Evolutionary conservation across 306 rosid genomes (phyloP).

Genomic region (Cicer yamashitae): DNA sequence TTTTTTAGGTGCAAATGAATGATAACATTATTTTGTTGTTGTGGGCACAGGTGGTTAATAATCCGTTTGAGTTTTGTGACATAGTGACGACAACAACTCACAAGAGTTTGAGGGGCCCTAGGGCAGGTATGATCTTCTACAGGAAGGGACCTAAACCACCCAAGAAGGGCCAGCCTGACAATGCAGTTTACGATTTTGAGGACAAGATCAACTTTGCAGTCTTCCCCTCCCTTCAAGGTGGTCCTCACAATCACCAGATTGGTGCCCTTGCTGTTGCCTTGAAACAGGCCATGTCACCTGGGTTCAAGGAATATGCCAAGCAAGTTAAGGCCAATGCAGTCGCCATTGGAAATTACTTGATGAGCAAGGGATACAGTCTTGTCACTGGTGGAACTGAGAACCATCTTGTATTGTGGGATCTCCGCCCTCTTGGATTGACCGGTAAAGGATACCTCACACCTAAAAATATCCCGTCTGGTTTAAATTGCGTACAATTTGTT

Average conservation of each 20-base stretch:
- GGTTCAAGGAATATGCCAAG: slow-evolving; percentile 84
- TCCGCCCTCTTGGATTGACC: slow-evolving; percentile 95
- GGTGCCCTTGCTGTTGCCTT: slow-evolving; percentile 97
- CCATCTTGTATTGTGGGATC: slow-evolving; percentile 99
- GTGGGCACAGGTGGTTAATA: slow-evolving; percentile 68
- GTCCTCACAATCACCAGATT: slow-evolving; percentile 98
- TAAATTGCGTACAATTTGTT: slow-evolving; percentile 1
- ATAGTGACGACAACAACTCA: slow-evolving; percentile 95
- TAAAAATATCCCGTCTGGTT: neutral
- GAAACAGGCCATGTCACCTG: slow-evolving; percentile 81
- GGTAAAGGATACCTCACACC: slow-evolving; percentile 54
- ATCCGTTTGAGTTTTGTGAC: slow-evolving; percentile 91
- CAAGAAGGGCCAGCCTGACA: slow-evolving; percentile 95
- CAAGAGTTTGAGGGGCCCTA: slow-evolving; percentile 94
- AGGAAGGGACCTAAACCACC: slow-evolving; percentile 92
- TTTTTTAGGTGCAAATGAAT: neutral
- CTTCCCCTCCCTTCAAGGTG: slow-evolving; percentile 97
- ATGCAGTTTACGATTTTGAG: slow-evolving; percentile 83
- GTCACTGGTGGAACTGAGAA: slow-evolving; percentile 97
- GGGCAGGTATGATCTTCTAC: slow-evolving; percentile 98
- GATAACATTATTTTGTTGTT: neutral
- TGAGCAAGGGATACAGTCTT: slow-evolving; percentile 85
- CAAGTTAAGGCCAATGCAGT: slow-evolving; percentile 98
- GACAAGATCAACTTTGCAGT: slow-evolving; percentile 95
- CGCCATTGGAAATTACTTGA: slow-evolving; percentile 84